Percentiles rank a stretch among this genome's conserved stretches.
phyloP scores from a whole-genome alignment of 2,329 filamentous ascomycete species.

The Fusarium siculi region DNA sequence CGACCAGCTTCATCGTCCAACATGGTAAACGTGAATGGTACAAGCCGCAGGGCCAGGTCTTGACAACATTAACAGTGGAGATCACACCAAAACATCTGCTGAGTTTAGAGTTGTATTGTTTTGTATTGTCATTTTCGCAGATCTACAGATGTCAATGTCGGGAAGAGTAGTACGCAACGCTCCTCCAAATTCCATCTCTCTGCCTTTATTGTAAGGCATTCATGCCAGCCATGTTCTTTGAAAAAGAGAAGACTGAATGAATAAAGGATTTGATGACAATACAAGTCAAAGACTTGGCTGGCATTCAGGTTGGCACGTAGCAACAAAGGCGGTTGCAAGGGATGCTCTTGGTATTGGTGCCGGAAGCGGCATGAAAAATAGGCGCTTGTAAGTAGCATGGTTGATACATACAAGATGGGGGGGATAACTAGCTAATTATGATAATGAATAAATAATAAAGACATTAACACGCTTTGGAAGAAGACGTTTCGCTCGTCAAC shows the following conservation, averaged over 20 bases:
- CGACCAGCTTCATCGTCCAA: background rate
- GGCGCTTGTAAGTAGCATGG: background rate
- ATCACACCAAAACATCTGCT: background rate
- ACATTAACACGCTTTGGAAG: constrained; percentile 22
- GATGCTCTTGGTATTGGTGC: constrained; percentile 14
- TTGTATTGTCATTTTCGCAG: constrained; percentile 11
- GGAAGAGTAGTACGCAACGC: constrained; percentile 1
- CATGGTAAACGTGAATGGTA: background rate
- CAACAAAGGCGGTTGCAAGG: constrained; percentile 5
- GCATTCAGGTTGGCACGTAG: constrained; percentile 8
- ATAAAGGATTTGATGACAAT: background rate
- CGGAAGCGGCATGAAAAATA: constrained; percentile 16
- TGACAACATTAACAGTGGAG: background rate
- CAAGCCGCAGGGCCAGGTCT: background rate
- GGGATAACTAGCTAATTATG: constrained; percentile 13
- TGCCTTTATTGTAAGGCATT: background rate
- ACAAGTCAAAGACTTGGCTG: background rate
- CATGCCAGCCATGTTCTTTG: background rate
- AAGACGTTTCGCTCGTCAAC: constrained; percentile 1
- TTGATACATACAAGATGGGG: constrained; percentile 12
- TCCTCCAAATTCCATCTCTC: background rate
- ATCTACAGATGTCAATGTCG: constrained; percentile 24
- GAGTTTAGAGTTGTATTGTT: constrained; percentile 18
- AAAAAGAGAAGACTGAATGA: background rate
- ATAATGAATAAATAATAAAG: constrained; percentile 12